Evolutionary conservation across 345 rosid genomes (phyloP).

Genomic region (Pugionium cornutum): DNA sequence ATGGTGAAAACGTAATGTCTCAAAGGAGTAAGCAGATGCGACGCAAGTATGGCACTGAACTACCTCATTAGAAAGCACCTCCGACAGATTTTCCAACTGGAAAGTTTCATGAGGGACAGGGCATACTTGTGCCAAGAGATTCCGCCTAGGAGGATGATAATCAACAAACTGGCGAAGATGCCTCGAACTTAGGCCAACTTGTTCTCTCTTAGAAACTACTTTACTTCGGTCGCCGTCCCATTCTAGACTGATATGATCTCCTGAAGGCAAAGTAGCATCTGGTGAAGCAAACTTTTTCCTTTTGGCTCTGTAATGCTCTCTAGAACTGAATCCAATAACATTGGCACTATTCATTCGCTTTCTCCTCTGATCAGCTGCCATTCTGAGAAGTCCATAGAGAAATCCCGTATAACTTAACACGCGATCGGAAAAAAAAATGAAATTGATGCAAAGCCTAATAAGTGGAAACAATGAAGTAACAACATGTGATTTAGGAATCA

Average conservation of each 20-base stretch:
- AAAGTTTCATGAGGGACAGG: conserved; percentile 67
- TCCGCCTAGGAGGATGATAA: conserved; percentile 43
- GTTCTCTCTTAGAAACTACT: conserved; percentile 86
- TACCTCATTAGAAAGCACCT: conserved; percentile 83
- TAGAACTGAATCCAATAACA: conserved; percentile 51
- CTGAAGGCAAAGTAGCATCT: conserved; percentile 49
- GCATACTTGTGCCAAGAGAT: conserved; percentile 61
- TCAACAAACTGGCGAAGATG: conserved; percentile 62
- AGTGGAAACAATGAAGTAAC: conserved; percentile 13
- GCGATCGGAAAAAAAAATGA: background rate
- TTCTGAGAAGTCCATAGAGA: conserved; percentile 39
- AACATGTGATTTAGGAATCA: conserved; percentile 24
- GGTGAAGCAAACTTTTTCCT: conserved; percentile 56
- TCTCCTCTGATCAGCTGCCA: conserved; percentile 90
- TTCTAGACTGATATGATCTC: conserved; percentile 75
- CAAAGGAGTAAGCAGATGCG: conserved; percentile 23
- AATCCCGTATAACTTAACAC: conserved; percentile 12
- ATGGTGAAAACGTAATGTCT: conserved; percentile 6
- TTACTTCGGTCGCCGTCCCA: conserved; percentile 66
- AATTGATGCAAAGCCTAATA: conserved; percentile 5
- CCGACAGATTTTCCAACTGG: conserved; percentile 64
- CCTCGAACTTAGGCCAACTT: conserved; percentile 69
- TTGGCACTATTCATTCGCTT: conserved; percentile 69
- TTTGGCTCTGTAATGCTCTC: conserved; percentile 63
- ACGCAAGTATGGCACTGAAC: conserved; percentile 5